Evolutionary conservation across 1,284 basidiomycete species (phyloP), one percentile per base, ranked within the genome.

Genomic region (Austropuccinia psidii): DNA sequence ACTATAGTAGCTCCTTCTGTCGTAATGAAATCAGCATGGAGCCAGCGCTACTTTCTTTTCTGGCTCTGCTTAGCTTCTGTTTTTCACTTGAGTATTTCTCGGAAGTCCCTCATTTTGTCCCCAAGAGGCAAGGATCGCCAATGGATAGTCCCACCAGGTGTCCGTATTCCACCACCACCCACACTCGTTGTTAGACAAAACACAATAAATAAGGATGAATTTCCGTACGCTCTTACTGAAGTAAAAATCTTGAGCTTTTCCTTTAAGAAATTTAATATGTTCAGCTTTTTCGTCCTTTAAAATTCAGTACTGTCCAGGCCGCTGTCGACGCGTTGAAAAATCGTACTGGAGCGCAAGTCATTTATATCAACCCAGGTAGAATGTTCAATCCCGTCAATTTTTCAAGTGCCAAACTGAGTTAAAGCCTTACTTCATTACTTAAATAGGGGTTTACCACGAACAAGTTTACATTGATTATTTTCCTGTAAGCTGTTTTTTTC

Each of bases 391-490:
- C 13, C 24, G 41, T 19, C 19, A 11, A 58, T 6, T 6, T 8
- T 35, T 37, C 21, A 13, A 29, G 21, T 5, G 9, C 27, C 21
- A 8, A 58, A 31, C 54, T 19, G 17, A 55, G 21, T 35, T 33
- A 21, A 33, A 50, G 24, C 8, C 27, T 33, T 24, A 11, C 41
- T 45, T 11, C 19, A 13, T 65, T 6, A n/a, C n/a, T n/a, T n/a
- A n/a, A n/a, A n/a, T 24, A 65, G 62, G 62, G 4, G 13, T 65
- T n/a, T 65, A 65, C 31, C 45, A 47, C 2, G 62, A 65, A n/a
- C 62, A 65, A 29, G 62, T 65, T 31, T 65, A 65, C n/a, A 27
- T 65, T 0, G 62, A 65, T 50, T 65, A 65, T 65, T 29, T 31
- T 9, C 45, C 41, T 47, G 62, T 65, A 17, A 65, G 62, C 50